Base-by-base conservation (phyloP, 176 grass and related monocot species). In the Areca catechu region DNA sequence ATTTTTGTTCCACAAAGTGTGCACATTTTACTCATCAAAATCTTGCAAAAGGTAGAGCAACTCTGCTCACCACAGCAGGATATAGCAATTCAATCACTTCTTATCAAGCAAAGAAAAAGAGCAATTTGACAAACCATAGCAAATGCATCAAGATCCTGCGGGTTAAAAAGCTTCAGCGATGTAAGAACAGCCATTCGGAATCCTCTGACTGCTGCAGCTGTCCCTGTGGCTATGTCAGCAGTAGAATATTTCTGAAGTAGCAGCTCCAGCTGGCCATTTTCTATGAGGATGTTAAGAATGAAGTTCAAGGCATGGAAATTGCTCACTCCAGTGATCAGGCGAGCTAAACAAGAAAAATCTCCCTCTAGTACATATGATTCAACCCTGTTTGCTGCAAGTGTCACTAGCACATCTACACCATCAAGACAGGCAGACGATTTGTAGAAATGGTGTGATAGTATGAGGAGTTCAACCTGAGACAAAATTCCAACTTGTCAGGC, bases 291-390 rank as follows among this genome's bases (percentile, higher is more conserved):
- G 50, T 82, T 84, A 61, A 97, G 86, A 74, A 97, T 90, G 75
- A 97, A 97, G 77, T 79, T 87, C 71, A 97, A 77, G 48, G 92
- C 89, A 78, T 85, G 80, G 73, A 91, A 97, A 79, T 97, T 97
- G 82, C 74, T 85, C 51, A 90, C 92, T 82, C 92, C 92, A 71
- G 92, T 97, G 58, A 97, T 90, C 50, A 90, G 72, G 22, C 77
- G 80, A 71, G 79, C 83, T 66, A 82, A 80, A 77, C 85, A 95
- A 67, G 82, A 75, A 79, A 85, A 89, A 71, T 89, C 74, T 5
- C 77, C 85, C 77, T 97, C 86, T 12, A 29, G 70, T 34, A 97
- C 80, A 62, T 97, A 97, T 57, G 92, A 85, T 29, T 91, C 92
- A 74, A 97, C 83, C 76, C 83, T 89, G 74, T 97, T 97, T 72